Percentiles rank a stretch among this genome's conserved stretches.
Evolutionary conservation across 2,329 filamentous ascomycete species (phyloP).

Genomic region (Podosphaera xanthii): DNA sequence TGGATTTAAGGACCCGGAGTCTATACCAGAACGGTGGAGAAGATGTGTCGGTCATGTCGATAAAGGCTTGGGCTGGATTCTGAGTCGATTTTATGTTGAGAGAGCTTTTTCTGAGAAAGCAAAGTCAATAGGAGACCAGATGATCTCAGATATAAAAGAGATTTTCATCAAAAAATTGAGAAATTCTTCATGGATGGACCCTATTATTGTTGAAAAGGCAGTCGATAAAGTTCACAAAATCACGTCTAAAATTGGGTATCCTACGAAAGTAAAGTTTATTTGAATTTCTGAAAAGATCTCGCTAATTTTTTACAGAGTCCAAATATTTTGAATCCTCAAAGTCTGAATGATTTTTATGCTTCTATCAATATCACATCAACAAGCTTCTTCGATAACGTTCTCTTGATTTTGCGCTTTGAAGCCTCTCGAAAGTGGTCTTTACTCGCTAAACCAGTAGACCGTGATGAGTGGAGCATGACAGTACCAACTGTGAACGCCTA

Average conservation of each 20-base stretch:
- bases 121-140: conserved; percentile 41
- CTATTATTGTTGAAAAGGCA: conserved; percentile 32
- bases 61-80: conserved; percentile 37
- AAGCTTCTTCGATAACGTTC: conserved; percentile 33
- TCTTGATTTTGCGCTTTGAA: conserved; percentile 27
- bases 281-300: neutral
- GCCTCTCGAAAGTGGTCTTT: conserved; percentile 29
- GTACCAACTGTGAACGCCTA: conserved; percentile 42
- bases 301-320: conserved; percentile 22
- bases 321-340: conserved; percentile 33
- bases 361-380: conserved; percentile 25
- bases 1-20: conserved; percentile 27
- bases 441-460: conserved; percentile 35
- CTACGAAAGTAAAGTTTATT: conserved; percentile 22
- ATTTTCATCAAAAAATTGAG: conserved; percentile 39
- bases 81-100: conserved; percentile 49
- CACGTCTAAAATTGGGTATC: conserved; percentile 44
- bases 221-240: conserved; percentile 45
- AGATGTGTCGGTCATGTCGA: conserved; percentile 37
- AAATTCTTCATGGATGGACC: conserved; percentile 39
- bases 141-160: conserved; percentile 47
- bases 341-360: conserved; percentile 32
- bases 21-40: conserved; percentile 41
- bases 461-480: conserved; percentile 35
- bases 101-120: conserved; percentile 43